Base-by-base conservation (phyloP, 2,329 filamentous ascomycete species). In the Leptographium radiaticola region DNA sequence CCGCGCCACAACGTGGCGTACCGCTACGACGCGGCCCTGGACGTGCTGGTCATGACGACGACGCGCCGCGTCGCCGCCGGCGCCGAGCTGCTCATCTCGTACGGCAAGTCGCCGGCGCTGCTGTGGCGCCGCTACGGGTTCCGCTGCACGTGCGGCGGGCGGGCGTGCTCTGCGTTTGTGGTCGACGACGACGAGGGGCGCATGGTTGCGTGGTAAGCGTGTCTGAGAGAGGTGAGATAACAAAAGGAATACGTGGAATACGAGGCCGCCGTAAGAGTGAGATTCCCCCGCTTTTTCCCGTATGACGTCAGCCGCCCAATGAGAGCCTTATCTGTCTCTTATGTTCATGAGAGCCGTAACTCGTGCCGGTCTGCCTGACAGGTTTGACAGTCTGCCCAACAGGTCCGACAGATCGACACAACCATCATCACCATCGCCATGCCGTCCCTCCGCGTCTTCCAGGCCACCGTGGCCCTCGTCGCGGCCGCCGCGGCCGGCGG, bases 401-500 rank as follows among this genome's bases (percentile, higher is more conserved):
- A n/a, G n/a, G n/a, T n/a, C n/a, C n/a, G n/a, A n/a, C n/a, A n/a
- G n/a, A n/a, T n/a, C n/a, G n/a, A n/a, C n/a, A n/a, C 43, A 30
- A 7, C 43, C 43, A 30, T 6, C 20, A n/a, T 9, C 31, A 48
- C 31, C 45, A 20, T 8, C 11, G 4, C 25, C 25, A 25, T 25
- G 25, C 25, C 25, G 25, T 25, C 25, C 5, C 1, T 43, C 7
- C 49, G 39, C 49, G 7, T 30, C 2, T 6, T 51, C 30, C 40
- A 51, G 49, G 49, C 30, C 40, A 61, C 76, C 7, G 73, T 75
- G 54, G 69, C 82, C 57, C 75, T 77, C 36, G 60, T 72, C 47
- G 71, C 75, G 40, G 70, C 73, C 25, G 70, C 73, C 53, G 61
- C 75, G 4, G 62, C 67, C 9, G 72, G 71, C 50, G 59, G 64